A percentile compares a stretch with the other conserved stretches of the same genome.
Evolutionary conservation across 192 early-diverging fungal species (phyloP).

Genomic region (Chytriomyces sp.): DNA sequence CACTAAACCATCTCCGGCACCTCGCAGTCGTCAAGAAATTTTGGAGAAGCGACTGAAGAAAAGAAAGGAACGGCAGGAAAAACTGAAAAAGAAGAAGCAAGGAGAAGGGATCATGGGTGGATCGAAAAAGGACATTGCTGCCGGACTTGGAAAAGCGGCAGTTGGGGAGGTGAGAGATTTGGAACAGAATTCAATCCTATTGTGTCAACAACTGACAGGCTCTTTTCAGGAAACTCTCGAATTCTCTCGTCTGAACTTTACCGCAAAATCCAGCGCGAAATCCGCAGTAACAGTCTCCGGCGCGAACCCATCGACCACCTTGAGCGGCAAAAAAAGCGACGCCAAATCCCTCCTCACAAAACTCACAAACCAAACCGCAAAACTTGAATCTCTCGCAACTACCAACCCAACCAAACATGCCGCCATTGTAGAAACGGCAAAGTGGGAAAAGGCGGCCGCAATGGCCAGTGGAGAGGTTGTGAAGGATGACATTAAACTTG

Average conservation of each 20-base stretch:
- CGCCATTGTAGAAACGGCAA: conserved; percentile 72
- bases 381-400: conserved; percentile 74
- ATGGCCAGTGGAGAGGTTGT: conserved; percentile 89
- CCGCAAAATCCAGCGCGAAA: conserved; percentile 23
- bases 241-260: conserved; percentile 40
- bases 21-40: conserved; percentile 72
- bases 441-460: conserved; percentile 81
- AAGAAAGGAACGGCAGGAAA: conserved; percentile 65
- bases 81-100: conserved; percentile 62
- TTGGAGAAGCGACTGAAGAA: conserved; percentile 72
- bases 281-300: conserved; percentile 9
- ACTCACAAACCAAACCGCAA: conserved; percentile 74
- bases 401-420: conserved; percentile 65
- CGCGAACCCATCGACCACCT: background rate
- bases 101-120: conserved; percentile 50
- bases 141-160: conserved; percentile 18
- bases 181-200: background rate
- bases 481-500: conserved; percentile 86
- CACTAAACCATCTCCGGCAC: conserved; percentile 25
- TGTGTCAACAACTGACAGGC: background rate
- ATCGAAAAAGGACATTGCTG: conserved; percentile 54
- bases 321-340: conserved; percentile 34
- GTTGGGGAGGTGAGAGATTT: conserved; percentile 18
- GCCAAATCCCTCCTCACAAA: conserved; percentile 31
- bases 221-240: conserved; percentile 9